These are phyloP conservation scores for Epichloe hybrida DNA, from an alignment of 2,329 filamentous ascomycete species.

Conservation along the genomic window DNA sequence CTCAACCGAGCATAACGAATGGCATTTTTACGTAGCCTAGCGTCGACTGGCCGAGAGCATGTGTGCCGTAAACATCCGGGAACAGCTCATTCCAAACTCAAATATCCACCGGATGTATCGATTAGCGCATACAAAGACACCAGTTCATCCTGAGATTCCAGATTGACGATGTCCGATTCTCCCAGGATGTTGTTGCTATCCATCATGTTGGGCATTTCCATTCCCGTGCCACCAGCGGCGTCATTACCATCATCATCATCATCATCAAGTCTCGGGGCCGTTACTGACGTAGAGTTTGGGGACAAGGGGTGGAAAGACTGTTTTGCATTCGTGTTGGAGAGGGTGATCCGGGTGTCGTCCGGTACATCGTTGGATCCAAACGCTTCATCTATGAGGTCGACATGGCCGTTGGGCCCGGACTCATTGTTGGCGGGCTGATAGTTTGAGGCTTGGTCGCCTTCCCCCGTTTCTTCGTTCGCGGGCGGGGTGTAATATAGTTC, in stretches of 20 bases:
- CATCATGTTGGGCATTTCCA: neutral
- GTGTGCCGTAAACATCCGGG: too few species aligned
- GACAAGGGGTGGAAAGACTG: neutral
- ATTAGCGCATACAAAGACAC: constrained; percentile 2
- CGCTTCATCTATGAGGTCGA: neutral
- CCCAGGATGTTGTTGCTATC: neutral
- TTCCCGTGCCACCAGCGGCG: neutral
- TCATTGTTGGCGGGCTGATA: neutral
- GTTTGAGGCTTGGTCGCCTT: neutral
- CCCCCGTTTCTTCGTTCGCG: neutral
- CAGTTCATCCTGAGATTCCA: neutral
- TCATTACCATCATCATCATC: neutral
- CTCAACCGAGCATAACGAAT: too few species aligned
- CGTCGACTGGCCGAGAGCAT: too few species aligned
- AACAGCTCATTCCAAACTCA: neutral
- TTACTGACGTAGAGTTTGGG: neutral
- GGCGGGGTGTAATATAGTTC: constrained; percentile 9
- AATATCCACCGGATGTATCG: neutral
- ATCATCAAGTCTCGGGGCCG: neutral
- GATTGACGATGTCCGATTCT: neutral
- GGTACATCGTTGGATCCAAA: neutral
- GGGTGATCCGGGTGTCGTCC: neutral
- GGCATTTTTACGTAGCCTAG: too few species aligned
- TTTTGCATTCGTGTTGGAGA: neutral
- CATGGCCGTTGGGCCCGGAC: neutral